Conservation (phyloP, 2,329 filamentous ascomycete species). For the Neobulgaria alba region DNA sequence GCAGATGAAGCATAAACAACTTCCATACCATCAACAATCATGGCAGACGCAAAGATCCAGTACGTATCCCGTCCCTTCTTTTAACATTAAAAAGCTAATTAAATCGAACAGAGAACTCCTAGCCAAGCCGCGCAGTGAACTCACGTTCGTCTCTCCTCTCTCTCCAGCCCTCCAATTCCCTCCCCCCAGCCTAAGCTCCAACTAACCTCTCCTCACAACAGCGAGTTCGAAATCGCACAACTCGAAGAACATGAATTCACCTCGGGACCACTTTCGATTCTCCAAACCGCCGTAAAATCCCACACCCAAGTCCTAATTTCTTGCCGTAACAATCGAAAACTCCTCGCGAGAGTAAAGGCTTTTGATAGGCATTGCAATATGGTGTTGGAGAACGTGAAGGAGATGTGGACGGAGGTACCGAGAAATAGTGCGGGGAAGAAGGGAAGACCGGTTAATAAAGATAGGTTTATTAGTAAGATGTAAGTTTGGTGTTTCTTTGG, state of each 20-base stretch:
- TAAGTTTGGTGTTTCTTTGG: slow-evolving; percentile 37
- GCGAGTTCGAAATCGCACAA: slow-evolving; percentile 84
- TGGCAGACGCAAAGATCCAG: slow-evolving; percentile 68
- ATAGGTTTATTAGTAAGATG: slow-evolving; percentile 98
- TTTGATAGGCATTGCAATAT: slow-evolving; percentile 99
- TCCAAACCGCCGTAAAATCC: slow-evolving; percentile 90
- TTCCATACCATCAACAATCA: slow-evolving; percentile 31
- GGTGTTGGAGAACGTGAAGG: slow-evolving; percentile 94
- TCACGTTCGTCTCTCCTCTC: slow-evolving; percentile 59
- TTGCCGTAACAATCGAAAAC: slow-evolving; percentile 96
- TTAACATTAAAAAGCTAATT: slow-evolving; percentile 13
- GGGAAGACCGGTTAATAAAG: slow-evolving; percentile 89
- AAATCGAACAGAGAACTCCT: slow-evolving; percentile 66
- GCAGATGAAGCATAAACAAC: slow-evolving; percentile 12
- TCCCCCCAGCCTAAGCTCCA: slow-evolving; percentile 11
- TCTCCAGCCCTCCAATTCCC: not conserved
- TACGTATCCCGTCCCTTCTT: slow-evolving; percentile 29
- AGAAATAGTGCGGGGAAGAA: slow-evolving; percentile 76
- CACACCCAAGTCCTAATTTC: slow-evolving; percentile 96
- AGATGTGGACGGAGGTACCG: slow-evolving; percentile 99
- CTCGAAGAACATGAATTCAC: slow-evolving; percentile 73
- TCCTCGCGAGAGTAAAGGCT: slow-evolving; percentile 93
- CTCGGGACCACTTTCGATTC: slow-evolving; percentile 77
- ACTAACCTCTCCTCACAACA: slow-evolving; percentile 34
- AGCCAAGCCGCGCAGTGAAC: slow-evolving; percentile 78